These are phyloP conservation scores for Fusarium newnesense DNA, from an alignment of 2,329 filamentous ascomycete species.

Conservation along the genomic window DNA sequence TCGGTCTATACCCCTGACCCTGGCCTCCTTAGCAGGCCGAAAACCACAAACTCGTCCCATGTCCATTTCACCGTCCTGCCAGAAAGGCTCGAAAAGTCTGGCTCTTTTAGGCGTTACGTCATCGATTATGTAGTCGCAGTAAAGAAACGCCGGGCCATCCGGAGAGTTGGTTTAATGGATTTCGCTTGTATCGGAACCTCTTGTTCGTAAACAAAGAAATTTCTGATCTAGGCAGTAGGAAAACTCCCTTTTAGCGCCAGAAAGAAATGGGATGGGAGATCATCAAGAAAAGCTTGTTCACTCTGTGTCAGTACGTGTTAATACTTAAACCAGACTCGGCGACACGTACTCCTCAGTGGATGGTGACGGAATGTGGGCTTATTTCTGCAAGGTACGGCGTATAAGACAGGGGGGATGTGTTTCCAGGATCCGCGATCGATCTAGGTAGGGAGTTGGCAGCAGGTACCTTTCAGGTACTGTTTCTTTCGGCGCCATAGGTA, in stretches of 20 bases:
- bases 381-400: slow-evolving; percentile 34
- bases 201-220: not conserved
- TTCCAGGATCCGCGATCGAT: slow-evolving; percentile 36
- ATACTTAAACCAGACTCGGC: slow-evolving; percentile 8
- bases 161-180: slow-evolving; percentile 2
- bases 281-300: slow-evolving; percentile 17
- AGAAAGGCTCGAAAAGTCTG: slow-evolving; percentile 12
- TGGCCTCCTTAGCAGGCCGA: slow-evolving; percentile 12
- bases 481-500: not conserved
- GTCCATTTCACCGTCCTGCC: slow-evolving; percentile 25
- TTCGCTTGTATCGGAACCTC: not conserved
- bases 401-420: slow-evolving; percentile 22
- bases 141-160: slow-evolving; percentile 32
- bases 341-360: slow-evolving; percentile 21
- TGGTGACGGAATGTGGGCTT: slow-evolving; percentile 34
- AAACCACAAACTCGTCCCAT: slow-evolving; percentile 36
- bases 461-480: slow-evolving; percentile 20
- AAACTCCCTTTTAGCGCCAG: not conserved
- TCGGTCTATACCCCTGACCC: slow-evolving; percentile 30
- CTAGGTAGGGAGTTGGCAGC: slow-evolving; percentile 7
- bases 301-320: slow-evolving; percentile 9
- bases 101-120: slow-evolving; percentile 31
- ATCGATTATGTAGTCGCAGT: slow-evolving; percentile 23
- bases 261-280: not conserved
- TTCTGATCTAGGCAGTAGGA: not conserved